Conservation (phyloP, 1,284 basidiomycete genomes). For the Pascua sp. region DNA sequence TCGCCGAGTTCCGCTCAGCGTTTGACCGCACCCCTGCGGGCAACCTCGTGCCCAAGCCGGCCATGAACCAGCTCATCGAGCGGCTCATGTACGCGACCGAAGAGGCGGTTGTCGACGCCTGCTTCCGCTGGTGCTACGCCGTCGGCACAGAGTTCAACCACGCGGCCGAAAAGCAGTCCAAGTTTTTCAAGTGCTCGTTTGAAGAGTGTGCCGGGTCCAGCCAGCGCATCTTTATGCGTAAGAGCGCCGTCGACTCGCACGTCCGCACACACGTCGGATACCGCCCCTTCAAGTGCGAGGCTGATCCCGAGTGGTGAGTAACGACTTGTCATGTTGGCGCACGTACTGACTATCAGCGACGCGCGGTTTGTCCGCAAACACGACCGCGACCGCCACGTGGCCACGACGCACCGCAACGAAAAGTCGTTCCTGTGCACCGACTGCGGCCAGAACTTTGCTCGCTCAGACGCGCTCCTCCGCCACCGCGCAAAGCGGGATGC, state of each 20-base stretch:
- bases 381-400: conserved; percentile 20
- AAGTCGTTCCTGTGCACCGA: conserved; percentile 19
- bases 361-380: conserved; percentile 22
- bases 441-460: conserved; percentile 22
- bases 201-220: conserved; percentile 15
- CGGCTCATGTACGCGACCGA: conserved; percentile 19
- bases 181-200: conserved; percentile 23
- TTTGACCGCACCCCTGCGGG: conserved; percentile 11
- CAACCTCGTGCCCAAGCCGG: conserved; percentile 14
- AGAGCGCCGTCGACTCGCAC: conserved; percentile 19
- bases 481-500: conserved; percentile 23
- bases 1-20: conserved; percentile 16
- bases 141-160: conserved; percentile 18
- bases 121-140: conserved; percentile 22
- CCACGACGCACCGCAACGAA: conserved; percentile 19
- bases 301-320: conserved; percentile 19
- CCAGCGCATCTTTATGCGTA: conserved; percentile 18
- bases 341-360: conserved; percentile 6
- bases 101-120: conserved; percentile 16
- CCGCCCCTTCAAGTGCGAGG: conserved; percentile 19
- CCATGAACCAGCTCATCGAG: conserved; percentile 16
- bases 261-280: conserved; percentile 22
- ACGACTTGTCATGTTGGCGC: background rate
- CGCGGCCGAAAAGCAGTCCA: conserved; percentile 20
- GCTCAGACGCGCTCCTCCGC: conserved; percentile 20